These are phyloP conservation scores for Didymella pomorum DNA, from an alignment of 2,329 filamentous ascomycete species.

Conservation along the genomic window DNA sequence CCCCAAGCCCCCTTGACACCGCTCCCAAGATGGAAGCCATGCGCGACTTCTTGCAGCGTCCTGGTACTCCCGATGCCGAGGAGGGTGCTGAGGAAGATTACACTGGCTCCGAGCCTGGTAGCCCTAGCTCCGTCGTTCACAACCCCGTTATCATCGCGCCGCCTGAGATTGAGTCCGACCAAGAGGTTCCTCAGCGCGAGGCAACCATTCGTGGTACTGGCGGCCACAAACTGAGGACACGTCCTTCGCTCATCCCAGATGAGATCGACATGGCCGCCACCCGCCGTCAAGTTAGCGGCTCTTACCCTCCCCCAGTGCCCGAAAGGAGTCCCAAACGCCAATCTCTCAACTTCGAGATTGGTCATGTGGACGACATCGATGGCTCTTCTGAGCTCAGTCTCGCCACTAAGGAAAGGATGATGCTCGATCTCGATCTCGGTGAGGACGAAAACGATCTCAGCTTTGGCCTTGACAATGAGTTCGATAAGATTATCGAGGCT, in stretches of 20 bases:
- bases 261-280: conserved; percentile 88
- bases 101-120: conserved; percentile 69
- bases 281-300: conserved; percentile 82
- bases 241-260: conserved; percentile 85
- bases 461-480: conserved; percentile 88
- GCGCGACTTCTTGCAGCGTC: conserved; percentile 54
- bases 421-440: conserved; percentile 81
- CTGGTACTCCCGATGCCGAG: conserved; percentile 59
- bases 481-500: conserved; percentile 91
- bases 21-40: conserved; percentile 50
- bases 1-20: conserved; percentile 41
- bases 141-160: conserved; percentile 64
- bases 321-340: conserved; percentile 50
- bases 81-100: conserved; percentile 56
- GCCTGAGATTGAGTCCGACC: conserved; percentile 60
- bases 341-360: conserved; percentile 46
- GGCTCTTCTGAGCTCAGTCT: conserved; percentile 41
- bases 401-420: conserved; percentile 52
- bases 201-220: conserved; percentile 91
- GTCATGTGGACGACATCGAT: conserved; percentile 40
- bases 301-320: conserved; percentile 60
- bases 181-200: conserved; percentile 77
- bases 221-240: conserved; percentile 80
- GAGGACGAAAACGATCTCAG: conserved; percentile 75
- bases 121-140: conserved; percentile 89